Conservation (phyloP, 1,284 basidiomycete genomes). For the Sanghuangporus baumii region DNA sequence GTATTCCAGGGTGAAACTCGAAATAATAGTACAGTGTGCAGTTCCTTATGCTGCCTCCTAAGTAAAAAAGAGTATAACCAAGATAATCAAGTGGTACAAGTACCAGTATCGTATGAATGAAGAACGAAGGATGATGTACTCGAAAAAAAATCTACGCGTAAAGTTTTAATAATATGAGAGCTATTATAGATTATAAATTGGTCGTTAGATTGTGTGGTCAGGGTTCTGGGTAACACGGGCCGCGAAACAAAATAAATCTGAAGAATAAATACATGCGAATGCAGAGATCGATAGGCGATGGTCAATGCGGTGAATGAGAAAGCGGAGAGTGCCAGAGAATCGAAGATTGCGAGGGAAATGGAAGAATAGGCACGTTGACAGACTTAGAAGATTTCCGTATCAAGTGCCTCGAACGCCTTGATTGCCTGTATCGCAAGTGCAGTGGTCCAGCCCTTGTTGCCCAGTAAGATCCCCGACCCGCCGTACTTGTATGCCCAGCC, state of each 20-base stretch:
- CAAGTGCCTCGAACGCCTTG: conserved; percentile 14
- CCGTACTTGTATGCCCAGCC: conserved; percentile 21
- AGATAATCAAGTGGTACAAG: not conserved
- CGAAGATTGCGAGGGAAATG: not conserved
- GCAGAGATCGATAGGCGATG: not conserved
- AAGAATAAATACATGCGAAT: conserved; percentile 11
- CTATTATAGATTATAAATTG: conserved; percentile 14
- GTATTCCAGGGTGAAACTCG: not conserved
- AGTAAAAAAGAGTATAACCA: not conserved
- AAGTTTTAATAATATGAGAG: not conserved
- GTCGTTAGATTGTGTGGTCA: not conserved
- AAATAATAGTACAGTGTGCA: not conserved
- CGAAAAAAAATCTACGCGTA: not conserved
- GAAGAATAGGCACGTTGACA: not conserved
- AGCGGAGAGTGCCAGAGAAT: not conserved
- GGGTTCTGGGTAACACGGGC: not conserved
- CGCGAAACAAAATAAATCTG: not conserved
- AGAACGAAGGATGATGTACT: not conserved
- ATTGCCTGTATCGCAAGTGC: conserved; percentile 21
- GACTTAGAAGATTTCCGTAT: conserved; percentile 7
- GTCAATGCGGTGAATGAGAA: not conserved
- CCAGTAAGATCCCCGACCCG: conserved; percentile 18
- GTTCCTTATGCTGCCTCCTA: not conserved
- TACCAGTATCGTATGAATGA: not conserved
- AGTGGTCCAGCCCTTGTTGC: conserved; percentile 20